A percentile compares a stretch with the other conserved stretches of the same genome.
Evolutionary conservation across 2,329 filamentous ascomycete genomes (phyloP).

Genomic region (Colletotrichum lini): DNA sequence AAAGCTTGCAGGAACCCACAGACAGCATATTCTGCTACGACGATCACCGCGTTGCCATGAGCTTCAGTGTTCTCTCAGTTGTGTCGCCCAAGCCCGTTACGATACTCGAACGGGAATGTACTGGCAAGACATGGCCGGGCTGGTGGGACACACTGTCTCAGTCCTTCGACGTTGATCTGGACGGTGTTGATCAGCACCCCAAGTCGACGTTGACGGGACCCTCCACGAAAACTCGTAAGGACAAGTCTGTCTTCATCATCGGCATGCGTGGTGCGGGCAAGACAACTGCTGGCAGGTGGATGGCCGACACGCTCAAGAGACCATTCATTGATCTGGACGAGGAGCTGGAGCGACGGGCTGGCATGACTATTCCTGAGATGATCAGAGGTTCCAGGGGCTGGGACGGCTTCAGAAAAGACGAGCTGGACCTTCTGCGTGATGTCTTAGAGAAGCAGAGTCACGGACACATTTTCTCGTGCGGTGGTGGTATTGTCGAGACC

Average conservation of each 20-base stretch:
- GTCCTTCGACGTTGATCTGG: constrained; percentile 82
- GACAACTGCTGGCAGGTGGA: constrained; percentile 92
- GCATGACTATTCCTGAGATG: constrained; percentile 87
- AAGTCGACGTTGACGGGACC: constrained; percentile 37
- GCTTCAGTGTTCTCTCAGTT: constrained; percentile 90
- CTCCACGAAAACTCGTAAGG: constrained; percentile 45
- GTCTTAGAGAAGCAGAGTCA: constrained; percentile 81
- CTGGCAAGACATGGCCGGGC: constrained; percentile 97
- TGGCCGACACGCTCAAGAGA: constrained; percentile 80
- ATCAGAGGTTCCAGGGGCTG: constrained; percentile 81
- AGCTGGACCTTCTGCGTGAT: constrained; percentile 80
- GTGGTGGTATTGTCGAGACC: constrained; percentile 92
- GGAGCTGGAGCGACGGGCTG: constrained; percentile 82
- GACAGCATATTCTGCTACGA: constrained; percentile 91
- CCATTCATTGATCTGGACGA: constrained; percentile 89
- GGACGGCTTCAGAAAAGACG: constrained; percentile 88
- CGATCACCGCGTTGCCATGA: constrained; percentile 98
- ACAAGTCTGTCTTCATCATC: constrained; percentile 89
- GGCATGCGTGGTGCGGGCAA: constrained; percentile 98
- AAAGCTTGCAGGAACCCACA: constrained; percentile 67
- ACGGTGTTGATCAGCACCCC: constrained; percentile 75
- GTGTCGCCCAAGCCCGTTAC: constrained; percentile 79
- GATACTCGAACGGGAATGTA: constrained; percentile 91
- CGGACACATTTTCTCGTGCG: constrained; percentile 91
- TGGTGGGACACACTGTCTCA: constrained; percentile 95